These are phyloP conservation scores for Volvox africanus DNA, from an alignment of 139 green algal genomes.

Conservation along the genomic window DNA sequence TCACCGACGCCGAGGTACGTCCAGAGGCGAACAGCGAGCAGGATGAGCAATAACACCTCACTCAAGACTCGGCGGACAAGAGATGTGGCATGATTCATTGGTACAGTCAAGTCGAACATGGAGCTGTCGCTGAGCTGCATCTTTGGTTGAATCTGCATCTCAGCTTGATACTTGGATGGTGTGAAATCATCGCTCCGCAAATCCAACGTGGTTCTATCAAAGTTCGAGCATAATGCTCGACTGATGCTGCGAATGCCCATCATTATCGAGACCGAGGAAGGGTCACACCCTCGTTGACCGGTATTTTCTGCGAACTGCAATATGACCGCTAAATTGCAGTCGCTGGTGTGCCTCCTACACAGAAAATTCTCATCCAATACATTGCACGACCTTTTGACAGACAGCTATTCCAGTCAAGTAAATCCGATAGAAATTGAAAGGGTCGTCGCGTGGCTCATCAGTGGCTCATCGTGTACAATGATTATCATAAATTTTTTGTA, in stretches of 20 bases:
- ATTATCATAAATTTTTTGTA: too few relatives aligned
- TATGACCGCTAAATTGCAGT: too few relatives aligned
- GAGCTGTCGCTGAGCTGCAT: slow-evolving; percentile 7
- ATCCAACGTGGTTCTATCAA: neutral
- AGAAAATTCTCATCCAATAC: too few relatives aligned
- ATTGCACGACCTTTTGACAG: too few relatives aligned
- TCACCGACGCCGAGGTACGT: slow-evolving; percentile 67
- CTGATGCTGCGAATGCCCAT: neutral
- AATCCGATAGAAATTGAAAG: too few relatives aligned
- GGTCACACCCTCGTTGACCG: slow-evolving; percentile 21
- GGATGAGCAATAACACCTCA: slow-evolving; percentile 45
- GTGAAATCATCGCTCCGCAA: neutral
- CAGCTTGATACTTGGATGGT: neutral
- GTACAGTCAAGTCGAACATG: slow-evolving; percentile 25
- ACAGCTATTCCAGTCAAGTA: too few relatives aligned
- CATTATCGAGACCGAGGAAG: neutral
- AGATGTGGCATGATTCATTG: neutral
- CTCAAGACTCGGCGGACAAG: slow-evolving; percentile 26
- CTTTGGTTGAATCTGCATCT: neutral
- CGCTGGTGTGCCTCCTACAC: too few relatives aligned
- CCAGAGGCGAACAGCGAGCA: slow-evolving; percentile 58
- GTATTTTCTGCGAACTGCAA: too few relatives aligned
- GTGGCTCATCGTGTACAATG: too few relatives aligned
- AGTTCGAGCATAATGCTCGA: neutral
- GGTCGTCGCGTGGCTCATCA: too few relatives aligned